Evolutionary conservation across 306 rosid species (phyloP).

Genomic region (Carpinus viminea): DNA sequence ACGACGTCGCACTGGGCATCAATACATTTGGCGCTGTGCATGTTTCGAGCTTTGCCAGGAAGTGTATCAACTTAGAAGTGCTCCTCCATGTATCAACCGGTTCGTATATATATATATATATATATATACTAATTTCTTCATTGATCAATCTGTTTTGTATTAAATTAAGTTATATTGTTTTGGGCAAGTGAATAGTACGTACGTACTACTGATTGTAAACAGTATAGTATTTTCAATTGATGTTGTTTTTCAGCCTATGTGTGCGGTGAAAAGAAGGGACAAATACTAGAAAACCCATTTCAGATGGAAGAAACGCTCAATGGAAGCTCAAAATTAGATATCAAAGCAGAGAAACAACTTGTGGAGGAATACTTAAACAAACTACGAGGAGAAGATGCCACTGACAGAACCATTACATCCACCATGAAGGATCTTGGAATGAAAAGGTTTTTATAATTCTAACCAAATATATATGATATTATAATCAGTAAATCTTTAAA

Average conservation of each 20-base stretch:
- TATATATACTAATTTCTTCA: not conserved
- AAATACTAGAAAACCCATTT: slow-evolving; percentile 26
- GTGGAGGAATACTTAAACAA: slow-evolving; percentile 19
- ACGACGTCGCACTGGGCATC: slow-evolving; percentile 28
- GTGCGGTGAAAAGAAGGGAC: slow-evolving; percentile 19
- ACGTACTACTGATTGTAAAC: not conserved
- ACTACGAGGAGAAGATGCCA: slow-evolving; percentile 8
- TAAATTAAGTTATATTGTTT: too few relatives aligned
- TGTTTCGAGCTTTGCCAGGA: slow-evolving; percentile 32
- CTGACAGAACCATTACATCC: slow-evolving; percentile 1
- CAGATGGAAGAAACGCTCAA: slow-evolving; percentile 17
- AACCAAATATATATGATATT: too few relatives aligned
- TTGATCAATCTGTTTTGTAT: too few relatives aligned
- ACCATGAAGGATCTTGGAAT: slow-evolving; percentile 42
- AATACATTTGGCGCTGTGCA: slow-evolving; percentile 41
- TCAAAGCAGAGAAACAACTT: slow-evolving; percentile 26
- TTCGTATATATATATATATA: not conserved
- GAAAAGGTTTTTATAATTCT: slow-evolving; percentile 25
- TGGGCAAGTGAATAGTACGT: too few relatives aligned
- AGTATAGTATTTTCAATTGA: not conserved
- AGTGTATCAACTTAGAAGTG: slow-evolving; percentile 22
- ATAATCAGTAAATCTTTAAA: too few relatives aligned
- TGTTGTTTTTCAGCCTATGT: slow-evolving; percentile 34
- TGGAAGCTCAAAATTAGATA: slow-evolving; percentile 26
- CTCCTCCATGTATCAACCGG: slow-evolving; percentile 52